Conservation (phyloP, 345 rosid genomes). For the Dimocarpus longan region DNA sequence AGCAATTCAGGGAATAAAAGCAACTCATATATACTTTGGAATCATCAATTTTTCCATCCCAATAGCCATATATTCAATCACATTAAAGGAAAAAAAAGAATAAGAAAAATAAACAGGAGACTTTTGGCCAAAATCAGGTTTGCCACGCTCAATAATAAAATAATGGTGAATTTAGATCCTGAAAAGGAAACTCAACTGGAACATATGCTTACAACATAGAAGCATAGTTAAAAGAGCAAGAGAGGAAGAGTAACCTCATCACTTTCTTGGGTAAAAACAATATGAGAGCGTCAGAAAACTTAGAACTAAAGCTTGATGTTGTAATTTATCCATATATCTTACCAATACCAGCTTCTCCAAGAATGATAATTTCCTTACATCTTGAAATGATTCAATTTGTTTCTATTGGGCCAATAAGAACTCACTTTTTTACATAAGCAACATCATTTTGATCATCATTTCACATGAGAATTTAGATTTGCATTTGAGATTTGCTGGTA, state of each 20-base stretch:
- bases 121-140: neutral
- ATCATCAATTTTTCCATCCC: slow-evolving; percentile 42
- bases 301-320: neutral
- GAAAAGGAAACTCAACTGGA: neutral
- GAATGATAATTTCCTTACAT: too few relatives aligned
- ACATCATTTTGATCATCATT: too few relatives aligned
- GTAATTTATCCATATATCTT: neutral
- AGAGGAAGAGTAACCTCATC: too few relatives aligned
- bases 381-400: too few relatives aligned
- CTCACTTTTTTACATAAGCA: too few relatives aligned
- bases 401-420: too few relatives aligned
- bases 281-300: too few relatives aligned
- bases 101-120: too few relatives aligned
- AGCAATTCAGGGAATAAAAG: neutral
- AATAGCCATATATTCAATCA: neutral
- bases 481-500: too few relatives aligned
- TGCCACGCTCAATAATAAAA: neutral
- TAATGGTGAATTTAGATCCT: neutral
- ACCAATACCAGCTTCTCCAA: neutral
- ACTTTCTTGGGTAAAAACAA: too few relatives aligned
- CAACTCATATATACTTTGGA: slow-evolving; percentile 27
- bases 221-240: neutral
- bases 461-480: too few relatives aligned
- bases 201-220: neutral
- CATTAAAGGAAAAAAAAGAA: neutral